Conservation (phyloP, 352 stramenopile genomes). For the Phytophthora pistaciae region DNA sequence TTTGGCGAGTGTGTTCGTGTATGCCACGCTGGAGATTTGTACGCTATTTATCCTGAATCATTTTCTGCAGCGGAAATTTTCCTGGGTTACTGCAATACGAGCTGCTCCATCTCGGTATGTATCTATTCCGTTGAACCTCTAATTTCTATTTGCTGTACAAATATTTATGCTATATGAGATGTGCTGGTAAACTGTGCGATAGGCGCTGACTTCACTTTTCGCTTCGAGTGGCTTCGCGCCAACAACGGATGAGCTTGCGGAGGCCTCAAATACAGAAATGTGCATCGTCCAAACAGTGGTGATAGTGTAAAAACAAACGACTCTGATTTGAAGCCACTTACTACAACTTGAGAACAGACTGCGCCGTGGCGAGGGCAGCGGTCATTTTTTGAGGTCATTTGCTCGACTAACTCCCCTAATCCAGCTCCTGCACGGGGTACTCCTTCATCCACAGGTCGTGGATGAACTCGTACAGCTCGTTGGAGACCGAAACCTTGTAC, state of each 20-base stretch:
- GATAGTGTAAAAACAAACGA: constrained; percentile 26
- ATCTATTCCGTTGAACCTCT: background rate
- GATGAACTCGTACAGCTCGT: constrained; percentile 93
- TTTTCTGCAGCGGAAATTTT: constrained; percentile 34
- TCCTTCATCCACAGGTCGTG: constrained; percentile 97
- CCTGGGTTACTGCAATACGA: background rate
- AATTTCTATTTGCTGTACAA: background rate
- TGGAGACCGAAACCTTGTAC: constrained; percentile 95
- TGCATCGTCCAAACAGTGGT: background rate
- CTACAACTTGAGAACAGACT: constrained; percentile 24
- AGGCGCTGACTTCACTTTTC: constrained; percentile 1
- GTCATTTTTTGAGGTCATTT: background rate
- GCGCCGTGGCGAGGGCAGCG: constrained; percentile 15
- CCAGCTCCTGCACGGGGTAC: constrained; percentile 85
- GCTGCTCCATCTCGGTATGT: background rate
- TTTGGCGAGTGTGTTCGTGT: constrained; percentile 14
- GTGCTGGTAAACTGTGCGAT: background rate
- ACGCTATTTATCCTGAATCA: constrained; percentile 31
- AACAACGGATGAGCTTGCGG: no score
- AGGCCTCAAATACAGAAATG: no score
- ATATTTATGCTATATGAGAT: background rate
- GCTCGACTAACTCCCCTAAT: constrained; percentile 43
- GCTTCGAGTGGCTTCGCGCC: background rate
- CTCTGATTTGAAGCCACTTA: constrained; percentile 35
- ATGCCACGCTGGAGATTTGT: constrained; percentile 34